Percentiles rank a stretch among this genome's conserved stretches.
Conservation (phyloP, 2,329 filamentous ascomycete species). For the Monosporascus ibericus region DNA sequence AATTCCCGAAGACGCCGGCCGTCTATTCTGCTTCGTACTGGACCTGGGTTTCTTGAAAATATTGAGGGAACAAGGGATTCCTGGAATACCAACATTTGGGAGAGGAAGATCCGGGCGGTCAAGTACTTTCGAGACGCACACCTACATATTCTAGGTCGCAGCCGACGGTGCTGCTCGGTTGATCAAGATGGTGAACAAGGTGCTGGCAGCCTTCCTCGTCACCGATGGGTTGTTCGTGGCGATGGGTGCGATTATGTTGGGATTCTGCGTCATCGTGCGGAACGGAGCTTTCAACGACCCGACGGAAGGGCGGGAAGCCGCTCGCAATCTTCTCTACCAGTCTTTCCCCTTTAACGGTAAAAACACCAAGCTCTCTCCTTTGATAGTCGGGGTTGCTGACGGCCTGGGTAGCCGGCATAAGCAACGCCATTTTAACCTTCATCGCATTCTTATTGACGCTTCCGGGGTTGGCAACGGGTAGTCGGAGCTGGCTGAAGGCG, state of each 20-base stretch:
- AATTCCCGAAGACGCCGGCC: conserved; percentile 31
- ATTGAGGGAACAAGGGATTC: conserved; percentile 1
- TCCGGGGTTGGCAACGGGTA: conserved; percentile 63
- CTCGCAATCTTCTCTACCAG: conserved; percentile 46
- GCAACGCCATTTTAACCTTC: conserved; percentile 67
- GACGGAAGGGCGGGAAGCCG: conserved; percentile 40
- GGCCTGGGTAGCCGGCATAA: conserved; percentile 52
- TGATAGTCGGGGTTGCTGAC: neutral
- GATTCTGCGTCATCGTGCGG: conserved; percentile 47
- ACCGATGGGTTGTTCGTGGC: conserved; percentile 46
- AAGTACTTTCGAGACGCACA: neutral
- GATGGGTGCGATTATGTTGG: conserved; percentile 49
- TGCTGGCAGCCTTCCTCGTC: conserved; percentile 43
- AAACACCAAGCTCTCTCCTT: neutral
- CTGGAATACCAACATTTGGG: neutral
- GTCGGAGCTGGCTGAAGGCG: conserved; percentile 63
- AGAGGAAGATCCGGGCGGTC: neutral
- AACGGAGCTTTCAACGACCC: conserved; percentile 38
- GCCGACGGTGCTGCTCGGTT: neutral
- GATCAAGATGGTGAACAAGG: conserved; percentile 48
- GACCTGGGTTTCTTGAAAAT: neutral
- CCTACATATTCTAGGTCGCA: neutral
- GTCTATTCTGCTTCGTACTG: conserved; percentile 22
- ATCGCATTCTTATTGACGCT: conserved; percentile 63
- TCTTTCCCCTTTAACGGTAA: conserved; percentile 40